Conservation (phyloP, 768 basidiomycete genomes). For the Leccinum olivaceopallidum region DNA sequence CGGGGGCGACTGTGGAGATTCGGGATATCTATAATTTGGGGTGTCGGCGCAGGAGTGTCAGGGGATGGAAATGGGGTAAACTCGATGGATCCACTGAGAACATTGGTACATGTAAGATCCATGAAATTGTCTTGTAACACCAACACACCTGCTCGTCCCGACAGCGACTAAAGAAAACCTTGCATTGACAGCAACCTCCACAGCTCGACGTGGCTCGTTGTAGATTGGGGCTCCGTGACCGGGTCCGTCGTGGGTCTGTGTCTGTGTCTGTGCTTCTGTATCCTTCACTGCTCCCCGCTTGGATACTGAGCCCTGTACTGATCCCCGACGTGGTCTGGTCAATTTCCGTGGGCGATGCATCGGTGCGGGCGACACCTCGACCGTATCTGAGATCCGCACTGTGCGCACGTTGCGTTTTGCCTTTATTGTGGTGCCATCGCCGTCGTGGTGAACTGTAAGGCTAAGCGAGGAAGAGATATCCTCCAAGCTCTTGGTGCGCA, state of each 20-base stretch:
- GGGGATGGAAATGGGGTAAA: constrained; percentile 69
- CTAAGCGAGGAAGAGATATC: constrained; percentile 21
- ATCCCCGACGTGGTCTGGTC: constrained; percentile 20
- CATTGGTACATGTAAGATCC: constrained; percentile 1
- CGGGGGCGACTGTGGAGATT: constrained; percentile 57
- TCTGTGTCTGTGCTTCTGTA: neutral
- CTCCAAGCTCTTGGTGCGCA: constrained; percentile 27
- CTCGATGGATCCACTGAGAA: constrained; percentile 61
- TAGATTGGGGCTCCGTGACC: constrained; percentile 41
- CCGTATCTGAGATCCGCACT: constrained; percentile 27
- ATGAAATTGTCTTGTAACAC: neutral
- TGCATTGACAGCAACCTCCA: constrained; percentile 66
- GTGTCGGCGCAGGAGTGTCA: constrained; percentile 54
- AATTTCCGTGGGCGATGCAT: constrained; percentile 22
- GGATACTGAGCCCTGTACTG: neutral
- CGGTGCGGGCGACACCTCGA: constrained; percentile 22
- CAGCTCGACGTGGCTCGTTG: constrained; percentile 65
- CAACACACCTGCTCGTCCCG: constrained; percentile 64
- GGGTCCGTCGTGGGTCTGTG: constrained; percentile 35
- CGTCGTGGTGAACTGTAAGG: constrained; percentile 9
- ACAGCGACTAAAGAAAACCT: constrained; percentile 83
- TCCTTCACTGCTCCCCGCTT: neutral
- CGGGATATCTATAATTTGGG: constrained; percentile 63
- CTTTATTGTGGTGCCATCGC: neutral
- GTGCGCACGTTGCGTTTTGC: constrained; percentile 23